Percentiles rank a stretch among this genome's conserved stretches.
phyloP scores from a whole-genome alignment of 75 land plant genomes.

The Cupressus sempervirens region DNA sequence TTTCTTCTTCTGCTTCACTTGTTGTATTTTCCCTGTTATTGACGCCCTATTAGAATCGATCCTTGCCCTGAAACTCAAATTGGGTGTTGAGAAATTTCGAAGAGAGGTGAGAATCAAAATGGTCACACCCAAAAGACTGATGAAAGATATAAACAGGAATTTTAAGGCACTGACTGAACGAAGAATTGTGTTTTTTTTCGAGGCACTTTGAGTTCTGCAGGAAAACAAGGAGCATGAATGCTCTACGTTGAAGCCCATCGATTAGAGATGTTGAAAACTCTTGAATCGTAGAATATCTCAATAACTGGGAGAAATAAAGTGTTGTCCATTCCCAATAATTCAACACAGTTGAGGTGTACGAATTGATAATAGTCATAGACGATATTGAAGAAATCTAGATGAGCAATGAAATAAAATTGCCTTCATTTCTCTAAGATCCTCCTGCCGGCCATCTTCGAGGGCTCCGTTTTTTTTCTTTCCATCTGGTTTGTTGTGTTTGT shows the following conservation, averaged over 20 bases:
- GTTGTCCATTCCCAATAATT: neutral
- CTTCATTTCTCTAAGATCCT: too few species aligned
- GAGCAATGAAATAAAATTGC: too few species aligned
- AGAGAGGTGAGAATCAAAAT: neutral
- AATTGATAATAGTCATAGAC: too few species aligned
- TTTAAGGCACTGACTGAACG: neutral
- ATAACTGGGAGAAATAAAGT: too few species aligned
- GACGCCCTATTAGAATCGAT: neutral
- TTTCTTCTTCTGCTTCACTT: conserved; percentile 3
- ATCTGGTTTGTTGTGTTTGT: too few species aligned
- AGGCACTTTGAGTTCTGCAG: neutral
- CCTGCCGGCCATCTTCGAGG: too few species aligned
- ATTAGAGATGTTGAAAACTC: neutral
- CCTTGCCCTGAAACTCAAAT: neutral
- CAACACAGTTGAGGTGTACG: too few species aligned
- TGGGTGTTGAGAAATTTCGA: neutral
- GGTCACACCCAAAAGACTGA: neutral
- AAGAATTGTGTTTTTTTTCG: too few species aligned
- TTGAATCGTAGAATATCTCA: neutral
- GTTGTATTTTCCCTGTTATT: neutral
- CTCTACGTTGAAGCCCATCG: too few species aligned
- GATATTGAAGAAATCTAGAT: too few species aligned
- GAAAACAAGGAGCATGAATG: neutral
- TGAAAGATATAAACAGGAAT: neutral
- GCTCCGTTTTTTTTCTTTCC: too few species aligned